Evolutionary conservation across 2,329 filamentous ascomycete species (phyloP).

Genomic region (Penicillium sp.): DNA sequence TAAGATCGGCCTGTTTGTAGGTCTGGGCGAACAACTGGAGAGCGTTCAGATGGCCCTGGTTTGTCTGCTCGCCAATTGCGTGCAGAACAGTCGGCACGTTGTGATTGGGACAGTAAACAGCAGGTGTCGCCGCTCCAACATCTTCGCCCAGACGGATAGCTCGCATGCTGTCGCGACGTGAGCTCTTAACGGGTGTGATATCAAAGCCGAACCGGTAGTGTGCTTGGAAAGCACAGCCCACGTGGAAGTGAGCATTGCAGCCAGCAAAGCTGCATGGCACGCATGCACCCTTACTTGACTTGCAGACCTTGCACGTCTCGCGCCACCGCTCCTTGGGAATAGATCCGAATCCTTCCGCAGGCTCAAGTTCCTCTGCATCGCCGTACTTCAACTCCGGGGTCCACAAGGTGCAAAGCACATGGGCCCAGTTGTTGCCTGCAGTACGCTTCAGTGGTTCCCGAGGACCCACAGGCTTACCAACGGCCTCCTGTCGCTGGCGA

Average conservation of each 20-base stretch:
- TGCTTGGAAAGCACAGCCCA: slow-evolving; percentile 83
- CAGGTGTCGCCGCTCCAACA: slow-evolving; percentile 77
- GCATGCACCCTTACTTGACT: slow-evolving; percentile 71
- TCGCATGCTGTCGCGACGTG: slow-evolving; percentile 74
- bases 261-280: slow-evolving; percentile 68
- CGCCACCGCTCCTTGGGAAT: slow-evolving; percentile 72
- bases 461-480: slow-evolving; percentile 77
- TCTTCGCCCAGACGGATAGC: slow-evolving; percentile 80
- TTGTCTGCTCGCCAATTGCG: slow-evolving; percentile 71
- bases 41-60: slow-evolving; percentile 70
- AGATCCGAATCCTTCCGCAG: slow-evolving; percentile 84
- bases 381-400: slow-evolving; percentile 91
- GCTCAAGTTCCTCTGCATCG: slow-evolving; percentile 74
- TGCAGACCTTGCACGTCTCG: slow-evolving; percentile 80
- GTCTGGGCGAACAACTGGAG: slow-evolving; percentile 83
- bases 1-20: slow-evolving; percentile 91
- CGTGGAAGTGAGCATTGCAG: slow-evolving; percentile 64
- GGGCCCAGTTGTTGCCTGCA: slow-evolving; percentile 96
- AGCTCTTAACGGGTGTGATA: slow-evolving; percentile 83
- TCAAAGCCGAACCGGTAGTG: slow-evolving; percentile 87
- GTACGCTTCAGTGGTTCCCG: slow-evolving; percentile 91
- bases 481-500: slow-evolving; percentile 75
- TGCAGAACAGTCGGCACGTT: slow-evolving; percentile 71
- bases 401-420: slow-evolving; percentile 90
- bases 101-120: slow-evolving; percentile 90